phyloP scores from a whole-genome alignment of 306 rosid species.

The Nissolia schottii region DNA sequence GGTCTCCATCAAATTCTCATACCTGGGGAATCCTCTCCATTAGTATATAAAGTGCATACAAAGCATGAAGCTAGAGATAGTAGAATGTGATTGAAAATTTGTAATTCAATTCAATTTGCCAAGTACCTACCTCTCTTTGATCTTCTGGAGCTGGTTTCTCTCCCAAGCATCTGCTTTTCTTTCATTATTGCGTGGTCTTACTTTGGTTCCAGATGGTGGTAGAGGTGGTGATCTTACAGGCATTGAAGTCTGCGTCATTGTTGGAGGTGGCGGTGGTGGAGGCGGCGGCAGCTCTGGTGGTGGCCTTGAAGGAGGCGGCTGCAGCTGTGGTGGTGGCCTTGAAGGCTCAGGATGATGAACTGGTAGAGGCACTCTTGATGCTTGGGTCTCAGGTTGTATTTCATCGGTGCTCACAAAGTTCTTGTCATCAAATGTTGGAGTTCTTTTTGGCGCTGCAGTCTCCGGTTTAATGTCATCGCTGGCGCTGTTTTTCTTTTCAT shows the following conservation, averaged over 20 bases:
- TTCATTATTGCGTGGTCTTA: slow-evolving; percentile 13
- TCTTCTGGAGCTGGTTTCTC: slow-evolving; percentile 49
- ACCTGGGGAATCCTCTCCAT: slow-evolving; percentile 45
- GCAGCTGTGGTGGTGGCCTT: slow-evolving; percentile 13
- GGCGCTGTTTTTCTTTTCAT: slow-evolving; percentile 4
- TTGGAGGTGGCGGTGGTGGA: background rate
- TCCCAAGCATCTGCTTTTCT: slow-evolving; percentile 67
- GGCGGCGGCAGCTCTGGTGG: slow-evolving; percentile 9
- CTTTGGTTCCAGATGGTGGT: slow-evolving; percentile 14
- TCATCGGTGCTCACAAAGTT: slow-evolving; percentile 4
- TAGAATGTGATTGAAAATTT: background rate
- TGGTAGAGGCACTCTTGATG: background rate
- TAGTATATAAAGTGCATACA: background rate
- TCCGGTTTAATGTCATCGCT: slow-evolving; percentile 19
- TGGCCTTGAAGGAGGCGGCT: background rate
- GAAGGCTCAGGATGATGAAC: slow-evolving; percentile 14
- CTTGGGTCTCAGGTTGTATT: slow-evolving; percentile 24
- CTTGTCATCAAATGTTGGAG: slow-evolving; percentile 26
- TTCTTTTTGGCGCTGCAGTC: slow-evolving; percentile 18
- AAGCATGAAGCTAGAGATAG: background rate
- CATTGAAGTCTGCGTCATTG: background rate
- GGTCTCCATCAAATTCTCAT: slow-evolving; percentile 40
- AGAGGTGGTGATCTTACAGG: slow-evolving; percentile 10
- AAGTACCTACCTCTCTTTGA: slow-evolving; percentile 52
- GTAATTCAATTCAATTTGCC: background rate